Conservation (phyloP, 23 red algal genomes). For the Gracilaria vermiculophylla region DNA sequence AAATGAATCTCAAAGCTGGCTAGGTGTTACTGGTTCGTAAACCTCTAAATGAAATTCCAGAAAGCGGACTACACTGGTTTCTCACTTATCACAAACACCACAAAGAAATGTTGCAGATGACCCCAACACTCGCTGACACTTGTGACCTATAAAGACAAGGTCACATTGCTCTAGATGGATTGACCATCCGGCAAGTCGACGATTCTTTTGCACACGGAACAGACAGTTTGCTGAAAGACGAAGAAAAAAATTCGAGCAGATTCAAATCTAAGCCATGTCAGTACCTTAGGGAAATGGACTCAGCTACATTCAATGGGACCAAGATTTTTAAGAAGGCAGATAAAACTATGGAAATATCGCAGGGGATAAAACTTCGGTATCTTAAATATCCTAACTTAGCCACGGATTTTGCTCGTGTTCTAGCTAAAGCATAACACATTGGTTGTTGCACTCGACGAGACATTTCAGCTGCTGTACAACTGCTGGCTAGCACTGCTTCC, state of each 20-base stretch:
- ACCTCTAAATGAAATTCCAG: too few relatives aligned
- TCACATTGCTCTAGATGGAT: too few relatives aligned
- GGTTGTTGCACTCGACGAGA: background rate
- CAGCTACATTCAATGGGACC: background rate
- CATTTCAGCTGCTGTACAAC: too few relatives aligned
- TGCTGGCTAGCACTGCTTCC: too few relatives aligned
- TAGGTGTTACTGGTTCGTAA: too few relatives aligned
- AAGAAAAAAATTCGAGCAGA: background rate
- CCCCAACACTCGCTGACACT: too few relatives aligned
- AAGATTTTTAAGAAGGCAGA: background rate
- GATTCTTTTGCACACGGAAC: background rate
- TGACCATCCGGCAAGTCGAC: background rate
- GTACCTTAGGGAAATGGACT: background rate
- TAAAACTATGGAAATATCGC: too few relatives aligned
- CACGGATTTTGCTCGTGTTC: background rate
- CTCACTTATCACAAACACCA: too few relatives aligned
- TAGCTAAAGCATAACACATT: background rate
- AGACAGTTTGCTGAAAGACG: background rate
- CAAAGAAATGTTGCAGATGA: too few relatives aligned
- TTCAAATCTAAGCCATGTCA: background rate
- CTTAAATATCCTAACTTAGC: background rate
- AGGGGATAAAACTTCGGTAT: background rate
- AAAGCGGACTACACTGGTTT: too few relatives aligned
- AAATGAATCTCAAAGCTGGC: too few relatives aligned
- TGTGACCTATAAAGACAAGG: too few relatives aligned